Conservation (phyloP, 768 basidiomycete species). For the Sutorius australiensis region DNA sequence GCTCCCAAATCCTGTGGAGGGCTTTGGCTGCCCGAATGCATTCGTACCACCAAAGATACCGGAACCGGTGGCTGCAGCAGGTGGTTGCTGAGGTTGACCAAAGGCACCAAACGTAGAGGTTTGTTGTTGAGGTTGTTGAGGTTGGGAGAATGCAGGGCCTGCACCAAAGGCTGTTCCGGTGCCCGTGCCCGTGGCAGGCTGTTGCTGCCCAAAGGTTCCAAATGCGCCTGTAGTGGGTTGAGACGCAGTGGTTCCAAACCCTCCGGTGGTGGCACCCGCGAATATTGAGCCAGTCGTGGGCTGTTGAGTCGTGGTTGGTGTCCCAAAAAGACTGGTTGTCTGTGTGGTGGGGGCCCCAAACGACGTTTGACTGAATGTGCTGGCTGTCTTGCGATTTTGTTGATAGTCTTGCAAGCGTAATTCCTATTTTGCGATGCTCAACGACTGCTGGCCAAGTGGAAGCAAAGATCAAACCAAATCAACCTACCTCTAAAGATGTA, state of each 20-base stretch:
- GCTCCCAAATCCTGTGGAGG: conserved; percentile 28
- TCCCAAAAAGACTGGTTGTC: conserved; percentile 25
- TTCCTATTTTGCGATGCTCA: conserved; percentile 45
- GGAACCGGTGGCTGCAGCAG: conserved; percentile 34
- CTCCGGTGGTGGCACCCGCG: conserved; percentile 17
- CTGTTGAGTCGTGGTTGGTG: conserved; percentile 25
- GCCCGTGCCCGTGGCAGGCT: conserved; percentile 33
- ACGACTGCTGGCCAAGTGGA: background rate
- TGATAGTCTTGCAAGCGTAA: conserved; percentile 72
- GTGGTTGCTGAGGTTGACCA: conserved; percentile 40
- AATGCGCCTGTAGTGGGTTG: conserved; percentile 30
- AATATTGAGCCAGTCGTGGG: conserved; percentile 32
- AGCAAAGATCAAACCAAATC: conserved; percentile 3
- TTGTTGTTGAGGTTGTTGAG: conserved; percentile 30
- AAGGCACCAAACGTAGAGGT: conserved; percentile 49
- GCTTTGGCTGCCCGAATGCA: conserved; percentile 32
- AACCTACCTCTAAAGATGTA: conserved; percentile 68
- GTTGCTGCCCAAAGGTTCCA: conserved; percentile 33
- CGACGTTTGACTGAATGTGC: conserved; percentile 53
- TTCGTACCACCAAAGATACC: conserved; percentile 33
- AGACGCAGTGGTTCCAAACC: conserved; percentile 25
- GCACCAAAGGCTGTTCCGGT: conserved; percentile 41
- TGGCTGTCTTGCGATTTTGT: conserved; percentile 69
- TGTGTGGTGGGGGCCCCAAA: conserved; percentile 27
- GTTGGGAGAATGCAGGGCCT: conserved; percentile 39